Evolutionary conservation across 257 asterid species (phyloP).

Genomic region (Nicotiana otophora): DNA sequence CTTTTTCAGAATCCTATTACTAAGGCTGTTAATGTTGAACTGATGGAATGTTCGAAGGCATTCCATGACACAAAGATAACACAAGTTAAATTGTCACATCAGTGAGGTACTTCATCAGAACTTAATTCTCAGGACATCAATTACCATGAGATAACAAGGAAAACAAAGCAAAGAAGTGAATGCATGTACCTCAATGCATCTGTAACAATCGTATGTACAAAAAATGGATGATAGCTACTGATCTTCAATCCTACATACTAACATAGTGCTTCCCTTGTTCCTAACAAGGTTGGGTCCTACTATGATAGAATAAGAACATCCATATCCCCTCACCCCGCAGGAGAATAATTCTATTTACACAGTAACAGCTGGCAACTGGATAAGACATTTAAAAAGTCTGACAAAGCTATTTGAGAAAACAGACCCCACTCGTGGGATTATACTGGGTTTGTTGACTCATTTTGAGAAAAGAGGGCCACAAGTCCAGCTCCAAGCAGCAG

Average conservation of each 20-base stretch:
- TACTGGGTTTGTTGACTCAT: not conserved
- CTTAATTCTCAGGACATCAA: not conserved
- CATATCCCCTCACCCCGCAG: not conserved
- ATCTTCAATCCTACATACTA: not conserved
- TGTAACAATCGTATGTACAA: not conserved
- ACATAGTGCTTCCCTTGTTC: not conserved
- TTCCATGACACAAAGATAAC: not conserved
- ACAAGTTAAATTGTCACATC: not conserved
- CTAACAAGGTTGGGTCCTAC: not conserved
- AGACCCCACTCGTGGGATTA: too few species aligned
- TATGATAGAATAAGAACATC: not conserved
- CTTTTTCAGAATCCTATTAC: not conserved
- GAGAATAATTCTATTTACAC: not conserved
- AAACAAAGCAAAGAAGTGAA: not conserved
- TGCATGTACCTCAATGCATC: not conserved
- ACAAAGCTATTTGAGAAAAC: not conserved
- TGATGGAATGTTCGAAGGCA: not conserved
- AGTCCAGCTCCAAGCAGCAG: not conserved
- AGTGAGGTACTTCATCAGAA: not conserved
- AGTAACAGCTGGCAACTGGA: conserved; percentile 1
- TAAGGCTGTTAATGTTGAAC: not conserved
- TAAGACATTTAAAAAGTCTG: not conserved
- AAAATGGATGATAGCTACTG: not conserved
- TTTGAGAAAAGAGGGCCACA: not conserved
- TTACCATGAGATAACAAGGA: not conserved